phyloP scores from a whole-genome alignment of 2,329 filamentous ascomycete genomes.

The Fusarium domesticum region DNA sequence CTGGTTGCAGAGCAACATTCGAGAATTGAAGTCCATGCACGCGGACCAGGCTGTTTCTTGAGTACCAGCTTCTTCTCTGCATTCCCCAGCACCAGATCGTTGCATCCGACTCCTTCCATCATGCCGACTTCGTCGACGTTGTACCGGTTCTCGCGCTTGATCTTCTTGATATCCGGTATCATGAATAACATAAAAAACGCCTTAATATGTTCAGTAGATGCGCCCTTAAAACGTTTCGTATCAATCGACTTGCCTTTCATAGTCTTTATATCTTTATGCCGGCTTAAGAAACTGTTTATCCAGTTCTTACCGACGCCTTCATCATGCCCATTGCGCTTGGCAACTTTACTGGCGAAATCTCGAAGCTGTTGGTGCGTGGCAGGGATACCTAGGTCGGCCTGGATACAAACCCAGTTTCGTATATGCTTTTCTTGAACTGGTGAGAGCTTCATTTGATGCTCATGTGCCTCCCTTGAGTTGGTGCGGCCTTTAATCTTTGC shows the following conservation, averaged over 20 bases:
- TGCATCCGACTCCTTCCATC: conserved; percentile 3
- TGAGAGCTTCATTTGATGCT: not conserved
- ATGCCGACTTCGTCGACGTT: conserved; percentile 4
- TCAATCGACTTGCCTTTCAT: not conserved
- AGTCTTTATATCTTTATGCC: not conserved
- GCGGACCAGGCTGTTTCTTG: conserved; percentile 1
- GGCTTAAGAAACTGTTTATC: not conserved
- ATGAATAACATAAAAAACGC: not conserved
- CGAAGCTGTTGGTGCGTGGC: not conserved
- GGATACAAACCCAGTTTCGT: not conserved
- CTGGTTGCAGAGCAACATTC: conserved; percentile 2
- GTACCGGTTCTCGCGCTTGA: conserved; percentile 1
- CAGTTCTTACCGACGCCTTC: not conserved
- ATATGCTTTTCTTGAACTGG: not conserved
- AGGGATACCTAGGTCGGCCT: not conserved
- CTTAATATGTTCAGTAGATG: conserved; percentile 1
- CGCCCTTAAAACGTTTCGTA: not conserved
- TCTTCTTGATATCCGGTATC: not conserved
- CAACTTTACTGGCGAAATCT: not conserved
- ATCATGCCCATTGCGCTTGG: not conserved
- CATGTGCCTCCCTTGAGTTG: not conserved
- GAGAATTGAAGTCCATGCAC: conserved; percentile 4
- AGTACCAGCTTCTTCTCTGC: conserved; percentile 1
- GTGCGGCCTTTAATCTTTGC: not conserved
- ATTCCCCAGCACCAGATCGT: conserved; percentile 5